Evolutionary conservation across 768 basidiomycete species (phyloP).

Genomic region (Kwoniella pini): DNA sequence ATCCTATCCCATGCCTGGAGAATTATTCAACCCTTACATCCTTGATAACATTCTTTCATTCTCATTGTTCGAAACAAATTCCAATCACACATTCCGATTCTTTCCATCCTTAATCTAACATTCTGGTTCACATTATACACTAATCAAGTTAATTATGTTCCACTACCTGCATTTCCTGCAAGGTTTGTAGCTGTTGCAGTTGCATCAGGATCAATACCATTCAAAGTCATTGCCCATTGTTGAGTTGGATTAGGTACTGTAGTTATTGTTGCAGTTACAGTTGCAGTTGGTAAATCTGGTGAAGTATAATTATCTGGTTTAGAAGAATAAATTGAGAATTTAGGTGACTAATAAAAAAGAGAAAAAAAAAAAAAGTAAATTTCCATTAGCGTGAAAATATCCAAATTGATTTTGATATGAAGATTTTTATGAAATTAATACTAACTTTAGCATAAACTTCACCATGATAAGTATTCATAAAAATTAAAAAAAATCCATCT

Average conservation of each 20-base stretch:
- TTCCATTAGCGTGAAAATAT: too few species aligned
- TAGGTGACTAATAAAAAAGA: conserved; percentile 25
- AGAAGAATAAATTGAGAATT: conserved; percentile 46
- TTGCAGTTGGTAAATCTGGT: conserved; percentile 42
- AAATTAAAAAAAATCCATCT: conserved; percentile 48
- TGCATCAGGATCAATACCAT: conserved; percentile 48
- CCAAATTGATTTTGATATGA: too few species aligned
- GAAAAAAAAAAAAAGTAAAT: background rate
- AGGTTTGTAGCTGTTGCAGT: conserved; percentile 24
- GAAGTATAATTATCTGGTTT: conserved; percentile 47
- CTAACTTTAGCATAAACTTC: conserved; percentile 46
- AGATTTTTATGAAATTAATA: too few species aligned
- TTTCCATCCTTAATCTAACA: too few species aligned
- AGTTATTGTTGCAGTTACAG: conserved; percentile 45
- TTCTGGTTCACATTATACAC: too few species aligned
- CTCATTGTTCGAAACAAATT: too few species aligned
- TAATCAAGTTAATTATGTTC: conserved; percentile 10
- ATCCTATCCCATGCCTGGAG: too few species aligned
- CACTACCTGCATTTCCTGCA: conserved; percentile 40
- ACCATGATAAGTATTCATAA: conserved; percentile 52
- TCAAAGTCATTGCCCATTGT: conserved; percentile 49
- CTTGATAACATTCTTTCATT: too few species aligned
- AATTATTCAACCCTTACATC: too few species aligned
- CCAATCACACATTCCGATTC: too few species aligned
- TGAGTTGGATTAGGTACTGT: conserved; percentile 49